Percentiles rank a stretch among this genome's conserved stretches.
Evolutionary conservation across 306 rosid species (phyloP).

Genomic region (Lablab purpureus): DNA sequence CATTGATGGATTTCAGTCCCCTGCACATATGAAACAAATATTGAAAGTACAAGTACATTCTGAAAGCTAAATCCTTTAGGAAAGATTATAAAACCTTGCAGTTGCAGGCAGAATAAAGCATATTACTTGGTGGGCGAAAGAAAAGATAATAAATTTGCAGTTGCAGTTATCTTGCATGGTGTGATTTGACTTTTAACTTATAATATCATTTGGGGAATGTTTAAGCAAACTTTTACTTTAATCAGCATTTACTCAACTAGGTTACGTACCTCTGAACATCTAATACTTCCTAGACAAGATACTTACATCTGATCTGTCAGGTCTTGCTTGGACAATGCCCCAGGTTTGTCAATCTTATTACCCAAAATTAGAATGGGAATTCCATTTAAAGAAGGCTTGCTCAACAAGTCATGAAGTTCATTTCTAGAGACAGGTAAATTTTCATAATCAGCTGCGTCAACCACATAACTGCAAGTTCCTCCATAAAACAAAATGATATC

Average conservation of each 20-base stretch:
- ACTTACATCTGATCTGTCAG: constrained; percentile 72
- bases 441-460: constrained; percentile 71
- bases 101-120: constrained; percentile 16
- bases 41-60: neutral
- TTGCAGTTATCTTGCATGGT: neutral
- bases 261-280: neutral
- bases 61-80: constrained; percentile 14
- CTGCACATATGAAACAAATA: constrained; percentile 51
- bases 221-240: constrained; percentile 6
- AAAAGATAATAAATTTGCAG: constrained; percentile 1
- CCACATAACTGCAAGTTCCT: constrained; percentile 62
- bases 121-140: neutral
- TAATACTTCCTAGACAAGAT: neutral
- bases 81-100: constrained; percentile 16
- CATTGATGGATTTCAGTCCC: constrained; percentile 65
- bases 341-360: constrained; percentile 72
- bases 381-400: constrained; percentile 67
- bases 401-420: constrained; percentile 75
- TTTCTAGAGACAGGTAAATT: constrained; percentile 60
- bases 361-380: constrained; percentile 69
- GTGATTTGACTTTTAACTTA: neutral
- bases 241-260: neutral
- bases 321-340: constrained; percentile 60
- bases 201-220: constrained; percentile 18
- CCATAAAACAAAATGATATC: constrained; percentile 23